These are phyloP conservation scores for Stromatinia cepivora DNA, from an alignment of 2,329 filamentous ascomycete genomes.

Conservation along the genomic window DNA sequence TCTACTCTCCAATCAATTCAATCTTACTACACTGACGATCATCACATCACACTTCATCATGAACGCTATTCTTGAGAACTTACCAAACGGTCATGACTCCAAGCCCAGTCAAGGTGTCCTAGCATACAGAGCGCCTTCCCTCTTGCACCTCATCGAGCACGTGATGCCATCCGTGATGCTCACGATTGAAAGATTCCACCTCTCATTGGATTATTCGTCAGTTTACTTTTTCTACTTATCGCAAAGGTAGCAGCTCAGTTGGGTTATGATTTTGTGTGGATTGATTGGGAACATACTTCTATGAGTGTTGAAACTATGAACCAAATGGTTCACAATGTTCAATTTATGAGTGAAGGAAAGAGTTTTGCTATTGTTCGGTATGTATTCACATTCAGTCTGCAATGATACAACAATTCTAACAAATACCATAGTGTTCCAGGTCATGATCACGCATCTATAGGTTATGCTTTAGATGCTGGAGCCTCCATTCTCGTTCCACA, in stretches of 20 bases:
- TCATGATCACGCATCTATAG: constrained; percentile 50
- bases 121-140: constrained; percentile 47
- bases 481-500: constrained; percentile 51
- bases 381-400: not conserved
- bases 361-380: constrained; percentile 50
- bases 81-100: not conserved
- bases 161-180: constrained; percentile 50
- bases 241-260: constrained; percentile 47
- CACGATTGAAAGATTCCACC: constrained; percentile 49
- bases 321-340: constrained; percentile 49
- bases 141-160: constrained; percentile 50
- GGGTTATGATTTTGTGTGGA: constrained; percentile 48
- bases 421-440: constrained; percentile 43
- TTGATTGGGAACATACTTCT: constrained; percentile 52
- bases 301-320: constrained; percentile 54
- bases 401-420: not conserved
- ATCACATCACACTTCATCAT: not conserved
- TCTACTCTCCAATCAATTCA: not conserved
- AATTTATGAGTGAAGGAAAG: constrained; percentile 49
- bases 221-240: constrained; percentile 45
- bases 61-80: not conserved
- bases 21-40: not conserved
- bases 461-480: constrained; percentile 51
- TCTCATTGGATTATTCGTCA: constrained; percentile 47
- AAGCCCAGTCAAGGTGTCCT: constrained; percentile 41